Base-by-base conservation (phyloP, 202 grass and related monocot species). In the Hordeum pubiflorum region DNA sequence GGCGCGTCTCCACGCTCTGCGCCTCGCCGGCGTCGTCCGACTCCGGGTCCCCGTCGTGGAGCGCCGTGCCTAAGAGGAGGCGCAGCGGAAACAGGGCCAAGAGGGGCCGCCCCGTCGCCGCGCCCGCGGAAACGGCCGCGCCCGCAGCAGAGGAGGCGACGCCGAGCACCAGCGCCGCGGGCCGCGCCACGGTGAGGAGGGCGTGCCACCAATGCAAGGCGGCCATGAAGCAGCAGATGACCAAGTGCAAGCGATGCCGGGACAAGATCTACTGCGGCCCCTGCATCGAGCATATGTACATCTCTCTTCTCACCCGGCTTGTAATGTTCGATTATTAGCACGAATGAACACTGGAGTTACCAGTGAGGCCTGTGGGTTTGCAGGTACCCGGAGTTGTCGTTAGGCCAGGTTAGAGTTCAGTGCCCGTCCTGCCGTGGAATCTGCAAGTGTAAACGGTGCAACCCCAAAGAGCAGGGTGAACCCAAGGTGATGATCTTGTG, bases 351-450 rank as follows among this genome's bases (percentile, higher is more conserved):
- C 17, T 4, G 24, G 69, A 36, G 29, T 20, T 39, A 14, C 59
- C 31, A 67, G 21, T 0, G 5, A 48, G 38, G 39, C 13, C 36
- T 89, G 62, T 61, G 3, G 54, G 43, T 89, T 41, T 72, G 48
- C 81, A 92, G 90, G 80, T 92, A 92, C 38, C 44, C 33, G 9
- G 13, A 4, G 3, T 33, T 92, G 50, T 74, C 83, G 5, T 37
- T 24, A 32, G 23, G 52, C 2, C 74, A 78, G 52, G 62, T 73
- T 43, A 70, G 52, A 23, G 50, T 80, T 24, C 3, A 22, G 34
- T 89, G 90, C 73, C 86, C 86, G 2, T 86, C 9, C 38, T 86
- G 90, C 58, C 76, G 76, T 0, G 36, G 57, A 69, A 9, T 75
- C 52, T 92, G 90, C 60, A 78, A 6, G 0, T 91, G 86, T 32